Conservation (phyloP, 2,329 filamentous ascomycete species). For the Fusarium equiseti region DNA sequence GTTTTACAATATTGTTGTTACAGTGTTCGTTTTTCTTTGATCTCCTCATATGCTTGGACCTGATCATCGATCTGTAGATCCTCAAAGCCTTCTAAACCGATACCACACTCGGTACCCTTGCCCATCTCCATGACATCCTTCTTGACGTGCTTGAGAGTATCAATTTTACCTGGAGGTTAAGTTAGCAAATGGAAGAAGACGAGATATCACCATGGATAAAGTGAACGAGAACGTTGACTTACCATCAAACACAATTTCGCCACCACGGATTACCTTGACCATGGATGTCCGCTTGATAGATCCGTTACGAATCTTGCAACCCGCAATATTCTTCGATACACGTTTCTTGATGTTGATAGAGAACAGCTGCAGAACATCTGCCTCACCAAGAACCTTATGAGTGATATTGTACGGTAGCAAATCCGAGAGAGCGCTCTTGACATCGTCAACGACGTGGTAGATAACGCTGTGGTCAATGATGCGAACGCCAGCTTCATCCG, state of each 20-base stretch:
- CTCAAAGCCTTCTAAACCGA: constrained; percentile 84
- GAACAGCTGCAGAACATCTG: constrained; percentile 86
- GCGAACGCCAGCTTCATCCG: constrained; percentile 76
- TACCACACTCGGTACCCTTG: constrained; percentile 93
- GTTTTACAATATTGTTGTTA: constrained; percentile 51
- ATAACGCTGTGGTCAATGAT: constrained; percentile 91
- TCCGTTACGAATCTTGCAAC: constrained; percentile 89
- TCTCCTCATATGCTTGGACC: constrained; percentile 88
- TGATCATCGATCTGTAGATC: constrained; percentile 84
- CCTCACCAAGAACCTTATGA: constrained; percentile 84
- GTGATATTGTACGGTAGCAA: constrained; percentile 75
- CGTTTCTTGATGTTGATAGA: constrained; percentile 82
- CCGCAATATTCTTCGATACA: constrained; percentile 80
- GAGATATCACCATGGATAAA: background rate
- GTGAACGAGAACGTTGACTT: constrained; percentile 55
- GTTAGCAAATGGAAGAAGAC: background rate
- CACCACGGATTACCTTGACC: constrained; percentile 78
- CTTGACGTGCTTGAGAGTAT: constrained; percentile 90
- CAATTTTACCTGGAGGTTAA: constrained; percentile 72
- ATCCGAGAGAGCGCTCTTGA: constrained; percentile 75
- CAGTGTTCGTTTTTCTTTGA: constrained; percentile 74
- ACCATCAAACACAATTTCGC: constrained; percentile 85
- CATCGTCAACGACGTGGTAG: constrained; percentile 81
- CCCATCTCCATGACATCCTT: constrained; percentile 90
- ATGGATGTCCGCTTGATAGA: constrained; percentile 71